phyloP scores from a whole-genome alignment of 108 stramenopile genomes.

The Nitzschia putrida region DNA sequence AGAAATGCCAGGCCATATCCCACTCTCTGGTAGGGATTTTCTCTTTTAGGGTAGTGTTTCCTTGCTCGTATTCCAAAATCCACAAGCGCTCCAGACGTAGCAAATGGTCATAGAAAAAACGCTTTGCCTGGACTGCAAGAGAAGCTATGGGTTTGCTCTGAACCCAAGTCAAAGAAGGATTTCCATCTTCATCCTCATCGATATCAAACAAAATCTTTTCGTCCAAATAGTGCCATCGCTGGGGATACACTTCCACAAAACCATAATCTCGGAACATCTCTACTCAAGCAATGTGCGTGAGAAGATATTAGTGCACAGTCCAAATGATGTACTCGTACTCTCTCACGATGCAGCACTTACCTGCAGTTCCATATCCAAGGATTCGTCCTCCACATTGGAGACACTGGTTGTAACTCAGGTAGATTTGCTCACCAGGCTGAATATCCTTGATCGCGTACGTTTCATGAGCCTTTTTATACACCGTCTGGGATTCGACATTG shows the following conservation, averaged over 20 bases:
- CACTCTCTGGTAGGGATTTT: constrained; percentile 34
- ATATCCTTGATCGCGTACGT: constrained; percentile 41
- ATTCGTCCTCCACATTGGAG: constrained; percentile 36
- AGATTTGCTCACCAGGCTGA: constrained; percentile 62
- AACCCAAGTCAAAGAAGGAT: constrained; percentile 23
- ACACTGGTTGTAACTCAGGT: constrained; percentile 53
- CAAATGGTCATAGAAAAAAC: constrained; percentile 28
- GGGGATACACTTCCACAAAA: constrained; percentile 75
- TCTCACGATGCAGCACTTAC: constrained; percentile 12
- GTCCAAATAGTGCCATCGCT: constrained; percentile 55
- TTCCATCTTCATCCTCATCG: constrained; percentile 30
- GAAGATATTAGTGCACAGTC: constrained; percentile 72
- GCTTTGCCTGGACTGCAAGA: constrained; percentile 2
- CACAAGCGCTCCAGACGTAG: constrained; percentile 23
- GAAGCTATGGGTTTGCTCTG: constrained; percentile 12
- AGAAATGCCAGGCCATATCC: constrained; percentile 27
- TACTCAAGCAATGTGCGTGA: constrained; percentile 67
- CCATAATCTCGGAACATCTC: constrained; percentile 75
- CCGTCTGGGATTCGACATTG: constrained; percentile 12
- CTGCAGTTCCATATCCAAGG: constrained; percentile 48
- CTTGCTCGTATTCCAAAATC: constrained; percentile 17
- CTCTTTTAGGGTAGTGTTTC: background rate
- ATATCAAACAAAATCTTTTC: constrained; percentile 40
- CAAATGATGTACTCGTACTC: constrained; percentile 54
- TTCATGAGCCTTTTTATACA: constrained; percentile 14